Evolutionary conservation across 2,329 filamentous ascomycete species (phyloP).

Genomic region (Colletotrichum sp.): DNA sequence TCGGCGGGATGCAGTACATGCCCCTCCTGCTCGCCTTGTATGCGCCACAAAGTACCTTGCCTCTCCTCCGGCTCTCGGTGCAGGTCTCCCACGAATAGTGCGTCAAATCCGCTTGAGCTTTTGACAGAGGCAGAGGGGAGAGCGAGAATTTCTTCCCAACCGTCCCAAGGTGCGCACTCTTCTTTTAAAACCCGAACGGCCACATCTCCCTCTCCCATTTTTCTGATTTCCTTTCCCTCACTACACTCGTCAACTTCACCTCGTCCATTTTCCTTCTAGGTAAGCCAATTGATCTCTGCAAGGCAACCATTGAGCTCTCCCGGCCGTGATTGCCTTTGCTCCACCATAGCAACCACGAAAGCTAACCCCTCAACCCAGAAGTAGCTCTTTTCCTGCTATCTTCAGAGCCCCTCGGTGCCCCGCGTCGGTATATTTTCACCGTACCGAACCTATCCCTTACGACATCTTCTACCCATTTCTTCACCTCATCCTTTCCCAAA

Average conservation of each 20-base stretch:
- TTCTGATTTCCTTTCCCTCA: slow-evolving; percentile 3
- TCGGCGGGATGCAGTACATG: slow-evolving; percentile 3
- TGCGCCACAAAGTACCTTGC: background rate
- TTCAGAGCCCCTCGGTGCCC: slow-evolving; percentile 32
- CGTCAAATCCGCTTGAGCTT: slow-evolving; percentile 19
- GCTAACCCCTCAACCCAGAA: slow-evolving; percentile 12
- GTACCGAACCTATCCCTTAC: slow-evolving; percentile 27
- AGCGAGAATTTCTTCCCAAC: slow-evolving; percentile 14
- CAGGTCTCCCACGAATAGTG: slow-evolving; percentile 16
- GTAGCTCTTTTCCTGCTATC: slow-evolving; percentile 12
- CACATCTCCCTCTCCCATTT: slow-evolving; percentile 2
- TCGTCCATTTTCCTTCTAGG: background rate
- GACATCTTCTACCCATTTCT: slow-evolving; percentile 31
- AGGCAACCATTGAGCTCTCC: background rate
- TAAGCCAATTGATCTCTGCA: background rate
- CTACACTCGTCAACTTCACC: background rate
- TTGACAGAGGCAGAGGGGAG: background rate
- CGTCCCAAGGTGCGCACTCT: slow-evolving; percentile 10
- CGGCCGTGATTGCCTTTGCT: background rate
- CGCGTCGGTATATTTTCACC: slow-evolving; percentile 23
- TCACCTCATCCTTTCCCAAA: slow-evolving; percentile 19
- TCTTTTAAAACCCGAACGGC: slow-evolving; percentile 23
- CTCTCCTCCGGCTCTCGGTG: slow-evolving; percentile 11
- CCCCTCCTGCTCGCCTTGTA: background rate
- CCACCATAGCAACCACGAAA: background rate